Evolutionary conservation across 768 basidiomycete species (phyloP).

Genomic region (Kwoniella heveanensis): DNA sequence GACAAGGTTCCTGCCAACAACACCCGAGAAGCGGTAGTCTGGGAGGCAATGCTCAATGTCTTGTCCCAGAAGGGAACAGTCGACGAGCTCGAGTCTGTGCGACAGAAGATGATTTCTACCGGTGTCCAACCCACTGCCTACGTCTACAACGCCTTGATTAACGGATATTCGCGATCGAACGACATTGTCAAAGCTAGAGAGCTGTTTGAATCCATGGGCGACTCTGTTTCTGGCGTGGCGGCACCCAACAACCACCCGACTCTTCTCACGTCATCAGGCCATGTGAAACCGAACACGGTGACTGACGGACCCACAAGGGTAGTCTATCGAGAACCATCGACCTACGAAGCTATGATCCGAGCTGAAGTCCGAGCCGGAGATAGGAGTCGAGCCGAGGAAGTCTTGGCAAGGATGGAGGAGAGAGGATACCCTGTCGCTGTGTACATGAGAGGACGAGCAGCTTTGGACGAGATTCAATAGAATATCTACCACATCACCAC

Average conservation of each 20-base stretch:
- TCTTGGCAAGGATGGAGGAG: constrained; percentile 72
- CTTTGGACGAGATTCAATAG: constrained; percentile 33
- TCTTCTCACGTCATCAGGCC: constrained; percentile 61
- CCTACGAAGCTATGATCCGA: constrained; percentile 84
- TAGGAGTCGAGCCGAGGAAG: constrained; percentile 67
- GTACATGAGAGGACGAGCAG: constrained; percentile 40
- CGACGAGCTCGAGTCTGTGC: constrained; percentile 73
- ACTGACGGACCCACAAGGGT: constrained; percentile 59
- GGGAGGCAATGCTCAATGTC: constrained; percentile 86
- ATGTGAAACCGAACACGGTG: constrained; percentile 43
- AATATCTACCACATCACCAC: background rate
- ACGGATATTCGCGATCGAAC: constrained; percentile 69
- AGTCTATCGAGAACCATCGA: constrained; percentile 77
- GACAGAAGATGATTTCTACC: constrained; percentile 64
- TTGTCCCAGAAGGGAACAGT: constrained; percentile 74
- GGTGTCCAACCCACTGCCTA: constrained; percentile 91
- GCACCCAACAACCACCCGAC: constrained; percentile 84
- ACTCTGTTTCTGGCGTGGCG: constrained; percentile 76
- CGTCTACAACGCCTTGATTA: constrained; percentile 83
- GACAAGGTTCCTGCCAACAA: constrained; percentile 67
- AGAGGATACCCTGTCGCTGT: constrained; percentile 53
- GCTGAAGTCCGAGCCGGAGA: constrained; percentile 82
- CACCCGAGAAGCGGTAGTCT: constrained; percentile 73
- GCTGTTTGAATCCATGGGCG: constrained; percentile 77
- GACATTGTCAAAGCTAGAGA: constrained; percentile 70